Conservation (phyloP, 306 rosid species). For the Rubus parviflorus region DNA sequence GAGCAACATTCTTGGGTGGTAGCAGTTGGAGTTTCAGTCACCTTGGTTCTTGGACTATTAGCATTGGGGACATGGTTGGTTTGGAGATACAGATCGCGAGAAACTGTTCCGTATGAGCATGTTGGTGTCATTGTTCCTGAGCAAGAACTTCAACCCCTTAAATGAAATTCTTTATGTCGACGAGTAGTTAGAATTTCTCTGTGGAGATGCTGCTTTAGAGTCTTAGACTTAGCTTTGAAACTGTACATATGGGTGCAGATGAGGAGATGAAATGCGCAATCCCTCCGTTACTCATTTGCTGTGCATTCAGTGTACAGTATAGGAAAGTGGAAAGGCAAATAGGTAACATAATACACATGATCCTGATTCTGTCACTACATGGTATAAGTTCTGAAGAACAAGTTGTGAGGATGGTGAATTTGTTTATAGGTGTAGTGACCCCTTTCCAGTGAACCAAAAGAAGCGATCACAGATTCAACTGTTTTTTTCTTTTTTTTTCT, state of each 20-base stretch:
- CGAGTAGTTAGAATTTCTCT: neutral
- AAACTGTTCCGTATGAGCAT: slow-evolving; percentile 31
- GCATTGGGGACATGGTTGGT: slow-evolving; percentile 36
- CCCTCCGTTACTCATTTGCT: slow-evolving; percentile 13
- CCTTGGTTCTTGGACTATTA: slow-evolving; percentile 31
- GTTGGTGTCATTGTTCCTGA: slow-evolving; percentile 30
- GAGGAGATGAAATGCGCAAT: slow-evolving; percentile 14
- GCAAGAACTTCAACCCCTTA: slow-evolving; percentile 55
- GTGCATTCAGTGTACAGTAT: slow-evolving; percentile 11
- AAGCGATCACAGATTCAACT: neutral
- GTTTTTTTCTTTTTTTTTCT: neutral
- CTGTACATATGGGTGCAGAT: neutral
- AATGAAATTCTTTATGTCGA: neutral
- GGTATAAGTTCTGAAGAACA: neutral
- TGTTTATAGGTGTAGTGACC: neutral
- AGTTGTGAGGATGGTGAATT: neutral
- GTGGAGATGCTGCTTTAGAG: neutral
- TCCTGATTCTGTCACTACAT: neutral
- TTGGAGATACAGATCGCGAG: slow-evolving; percentile 35
- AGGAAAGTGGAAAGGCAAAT: neutral
- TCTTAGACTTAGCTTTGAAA: neutral
- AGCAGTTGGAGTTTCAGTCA: slow-evolving; percentile 30
- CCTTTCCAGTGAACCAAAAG: neutral
- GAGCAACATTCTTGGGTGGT: slow-evolving; percentile 30
- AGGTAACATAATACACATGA: neutral